These are phyloP conservation scores for Dioscorea alata DNA, from an alignment of 106 monocot genomes.

Conservation along the genomic window DNA sequence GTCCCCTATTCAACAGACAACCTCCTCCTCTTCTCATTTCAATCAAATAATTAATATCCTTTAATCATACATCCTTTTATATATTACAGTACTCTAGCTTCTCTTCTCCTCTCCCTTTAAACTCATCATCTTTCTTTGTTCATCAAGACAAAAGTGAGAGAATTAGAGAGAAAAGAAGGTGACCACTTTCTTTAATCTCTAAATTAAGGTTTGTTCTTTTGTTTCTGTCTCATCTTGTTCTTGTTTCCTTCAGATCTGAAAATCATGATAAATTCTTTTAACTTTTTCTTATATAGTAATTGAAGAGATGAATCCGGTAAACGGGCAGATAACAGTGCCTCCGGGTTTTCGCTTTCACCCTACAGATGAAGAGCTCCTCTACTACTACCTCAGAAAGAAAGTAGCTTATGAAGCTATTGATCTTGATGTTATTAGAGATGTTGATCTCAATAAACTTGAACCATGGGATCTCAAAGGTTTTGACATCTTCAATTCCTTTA, in stretches of 20 bases:
- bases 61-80: neutral
- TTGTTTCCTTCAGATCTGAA: neutral
- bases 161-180: constrained; percentile 1
- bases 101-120: constrained; percentile 19
- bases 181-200: neutral
- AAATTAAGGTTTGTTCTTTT: constrained; percentile 31
- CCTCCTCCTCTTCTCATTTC: constrained; percentile 30
- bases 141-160: neutral
- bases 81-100: neutral
- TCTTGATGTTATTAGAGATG: constrained; percentile 89
- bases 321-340: constrained; percentile 63
- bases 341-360: constrained; percentile 85
- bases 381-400: constrained; percentile 96
- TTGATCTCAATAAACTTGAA: constrained; percentile 93
- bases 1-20: constrained; percentile 74
- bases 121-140: constrained; percentile 11
- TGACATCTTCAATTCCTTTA: neutral
- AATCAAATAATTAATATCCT: constrained; percentile 26
- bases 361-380: constrained; percentile 90
- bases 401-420: constrained; percentile 88
- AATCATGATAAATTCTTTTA: neutral
- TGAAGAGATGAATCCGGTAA: constrained; percentile 35
- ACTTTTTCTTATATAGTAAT: neutral
- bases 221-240: constrained; percentile 7
- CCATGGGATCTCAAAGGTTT: constrained; percentile 99